Conservation (phyloP, 306 rosid species). For the Lathyrus aphaca region DNA sequence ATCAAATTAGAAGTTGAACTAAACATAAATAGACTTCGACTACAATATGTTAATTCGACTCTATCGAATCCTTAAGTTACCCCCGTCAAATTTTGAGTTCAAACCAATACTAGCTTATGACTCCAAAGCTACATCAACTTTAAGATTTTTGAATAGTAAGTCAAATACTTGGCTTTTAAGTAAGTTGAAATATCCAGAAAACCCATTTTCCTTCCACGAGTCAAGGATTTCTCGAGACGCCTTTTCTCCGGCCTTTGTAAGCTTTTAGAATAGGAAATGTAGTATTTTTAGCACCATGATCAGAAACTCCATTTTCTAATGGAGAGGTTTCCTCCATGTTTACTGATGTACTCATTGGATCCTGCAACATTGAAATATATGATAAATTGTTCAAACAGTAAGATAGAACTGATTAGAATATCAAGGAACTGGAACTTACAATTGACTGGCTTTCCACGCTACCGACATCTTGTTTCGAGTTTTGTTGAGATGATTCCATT, state of each 20-base stretch:
- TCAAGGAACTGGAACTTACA: constrained; percentile 51
- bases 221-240: constrained; percentile 62
- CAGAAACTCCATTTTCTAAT: constrained; percentile 47
- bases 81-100: too few relatives aligned
- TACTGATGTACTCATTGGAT: constrained; percentile 44
- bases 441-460: constrained; percentile 15
- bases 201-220: constrained; percentile 84
- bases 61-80: too few relatives aligned
- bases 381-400: constrained; percentile 16
- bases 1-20: too few relatives aligned
- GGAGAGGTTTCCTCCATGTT: constrained; percentile 51
- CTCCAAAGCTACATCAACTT: neutral
- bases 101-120: too few relatives aligned
- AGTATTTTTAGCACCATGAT: constrained; percentile 41
- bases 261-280: constrained; percentile 44
- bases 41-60: too few relatives aligned
- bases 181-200: constrained; percentile 62
- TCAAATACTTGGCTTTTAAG: constrained; percentile 19
- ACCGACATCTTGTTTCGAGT: neutral
- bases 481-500: constrained; percentile 49
- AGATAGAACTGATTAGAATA: constrained; percentile 25
- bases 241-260: constrained; percentile 73
- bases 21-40: too few relatives aligned
- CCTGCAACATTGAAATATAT: constrained; percentile 47
- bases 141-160: constrained; percentile 7